Evolutionary conservation across 2,329 filamentous ascomycete genomes (phyloP), one percentile per base, ranked within the genome.

Genomic region (Furcasterigmium furcatum): DNA sequence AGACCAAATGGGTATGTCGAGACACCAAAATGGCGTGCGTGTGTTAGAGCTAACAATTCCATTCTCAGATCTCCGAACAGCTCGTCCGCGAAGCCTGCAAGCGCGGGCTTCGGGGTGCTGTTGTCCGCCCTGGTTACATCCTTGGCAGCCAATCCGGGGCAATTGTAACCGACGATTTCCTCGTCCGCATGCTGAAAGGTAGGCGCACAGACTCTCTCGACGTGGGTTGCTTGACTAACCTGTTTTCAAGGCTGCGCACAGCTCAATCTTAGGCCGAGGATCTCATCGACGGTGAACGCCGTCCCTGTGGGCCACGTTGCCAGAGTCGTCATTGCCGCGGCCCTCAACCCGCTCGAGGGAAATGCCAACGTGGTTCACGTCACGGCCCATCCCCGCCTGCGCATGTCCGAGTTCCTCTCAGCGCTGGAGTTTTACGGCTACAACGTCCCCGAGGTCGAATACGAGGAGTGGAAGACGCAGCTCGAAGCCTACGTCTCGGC

Each of bases 181-280:
- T 97, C 7, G 79, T 96, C 52, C 82, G 92, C 32, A 81, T 96
- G 68, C 70, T 85, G 46, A 96, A 96, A 70, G n/a, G n/a, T n/a
- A n/a, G n/a, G n/a, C n/a, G n/a, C n/a, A n/a, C n/a, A n/a, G n/a
- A n/a, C n/a, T n/a, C n/a, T n/a, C n/a, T n/a, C n/a, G n/a, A n/a
- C n/a, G n/a, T n/a, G n/a, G n/a, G n/a, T n/a, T n/a, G n/a, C n/a
- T n/a, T n/a, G n/a, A n/a, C n/a, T n/a, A n/a, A n/a, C n/a, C n/a
- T n/a, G n/a, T n/a, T n/a, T n/a, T n/a, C n/a, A n/a, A n/a, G 91
- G 90, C 46, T 95, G 90, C 58, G 73, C 95, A 42, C 91, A 97
- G 65, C 74, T 96, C 3, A 71, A 71, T 3, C 74, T 76, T 3
- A 77, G 89, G 1, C 92, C 91, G 1, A 77, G 80, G 54, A 95